Evolutionary conservation across 331 rosid species (phyloP).

Genomic region (Prunus yedoensis): DNA sequence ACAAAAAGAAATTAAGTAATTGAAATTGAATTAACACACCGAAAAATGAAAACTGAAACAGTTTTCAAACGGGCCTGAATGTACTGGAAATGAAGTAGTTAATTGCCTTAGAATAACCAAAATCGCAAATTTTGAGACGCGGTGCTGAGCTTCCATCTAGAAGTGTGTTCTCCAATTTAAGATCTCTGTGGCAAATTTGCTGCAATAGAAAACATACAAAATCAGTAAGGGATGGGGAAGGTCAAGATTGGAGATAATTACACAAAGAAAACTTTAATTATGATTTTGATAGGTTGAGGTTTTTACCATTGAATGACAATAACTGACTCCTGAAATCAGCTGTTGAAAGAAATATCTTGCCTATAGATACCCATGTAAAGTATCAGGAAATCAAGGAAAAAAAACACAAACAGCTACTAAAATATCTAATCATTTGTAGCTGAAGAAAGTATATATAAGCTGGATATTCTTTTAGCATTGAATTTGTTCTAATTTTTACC

Average conservation of each 20-base stretch:
- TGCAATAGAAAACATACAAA: constrained; percentile 30
- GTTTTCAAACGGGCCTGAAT: too few species aligned
- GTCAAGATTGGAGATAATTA: constrained; percentile 1
- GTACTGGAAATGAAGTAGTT: background rate
- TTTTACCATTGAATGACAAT: constrained; percentile 89
- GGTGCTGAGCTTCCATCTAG: constrained; percentile 93
- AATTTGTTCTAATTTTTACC: constrained; percentile 13
- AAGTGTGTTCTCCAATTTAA: constrained; percentile 93
- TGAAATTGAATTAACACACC: background rate
- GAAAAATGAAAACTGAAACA: too few species aligned
- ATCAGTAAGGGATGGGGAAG: background rate
- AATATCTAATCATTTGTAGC: background rate
- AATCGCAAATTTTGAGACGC: constrained; percentile 89
- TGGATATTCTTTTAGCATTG: too few species aligned
- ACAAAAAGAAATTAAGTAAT: background rate
- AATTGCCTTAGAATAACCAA: constrained; percentile 91
- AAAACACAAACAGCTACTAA: background rate
- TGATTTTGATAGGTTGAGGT: constrained; percentile 7
- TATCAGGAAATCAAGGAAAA: background rate
- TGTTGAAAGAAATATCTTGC: constrained; percentile 92
- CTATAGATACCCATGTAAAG: constrained; percentile 26
- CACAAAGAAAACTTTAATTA: background rate
- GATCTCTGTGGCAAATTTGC: constrained; percentile 99
- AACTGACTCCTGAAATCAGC: constrained; percentile 93
- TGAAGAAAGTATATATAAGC: background rate